A percentile compares a stretch with the other conserved stretches of the same genome.
These are phyloP conservation scores for Zalaria obscura DNA, from an alignment of 2,329 filamentous ascomycete genomes.

Conservation along the genomic window DNA sequence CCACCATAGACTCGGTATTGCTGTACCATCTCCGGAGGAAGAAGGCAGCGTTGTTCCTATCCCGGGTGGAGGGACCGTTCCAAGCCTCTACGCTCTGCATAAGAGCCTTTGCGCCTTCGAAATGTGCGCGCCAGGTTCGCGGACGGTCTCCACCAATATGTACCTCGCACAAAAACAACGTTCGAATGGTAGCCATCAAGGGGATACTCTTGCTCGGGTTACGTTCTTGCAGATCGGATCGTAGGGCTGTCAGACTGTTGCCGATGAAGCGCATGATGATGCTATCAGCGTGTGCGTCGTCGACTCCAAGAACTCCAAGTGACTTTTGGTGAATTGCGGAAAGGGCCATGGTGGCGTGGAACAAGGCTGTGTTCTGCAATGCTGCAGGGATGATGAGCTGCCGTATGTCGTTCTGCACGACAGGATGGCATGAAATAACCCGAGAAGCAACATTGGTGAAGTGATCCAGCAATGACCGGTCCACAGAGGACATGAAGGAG, in stretches of 20 bases:
- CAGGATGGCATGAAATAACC: constrained; percentile 5
- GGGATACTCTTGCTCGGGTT: constrained; percentile 3
- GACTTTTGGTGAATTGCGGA: constrained; percentile 6
- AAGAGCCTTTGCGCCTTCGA: constrained; percentile 6
- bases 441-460: constrained; percentile 4
- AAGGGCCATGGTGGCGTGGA: constrained; percentile 5
- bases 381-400: constrained; percentile 5
- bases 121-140: constrained; percentile 5
- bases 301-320: background rate
- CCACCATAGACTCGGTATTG: constrained; percentile 5
- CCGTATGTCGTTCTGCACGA: constrained; percentile 4
- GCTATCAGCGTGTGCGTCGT: background rate
- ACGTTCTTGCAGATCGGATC: constrained; percentile 1
- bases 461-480: constrained; percentile 4
- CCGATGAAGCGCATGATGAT: constrained; percentile 2
- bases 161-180: constrained; percentile 5
- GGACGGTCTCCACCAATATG: constrained; percentile 4
- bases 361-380: constrained; percentile 2
- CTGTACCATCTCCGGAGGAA: constrained; percentile 6
- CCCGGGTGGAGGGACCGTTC: constrained; percentile 1
- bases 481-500: background rate
- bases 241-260: constrained; percentile 3
- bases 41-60: constrained; percentile 3
- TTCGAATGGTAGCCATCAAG: constrained; percentile 3
- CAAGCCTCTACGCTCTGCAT: constrained; percentile 4